phyloP scores from a whole-genome alignment of 352 stramenopile species.

The Globisporangium carolinianum region DNA sequence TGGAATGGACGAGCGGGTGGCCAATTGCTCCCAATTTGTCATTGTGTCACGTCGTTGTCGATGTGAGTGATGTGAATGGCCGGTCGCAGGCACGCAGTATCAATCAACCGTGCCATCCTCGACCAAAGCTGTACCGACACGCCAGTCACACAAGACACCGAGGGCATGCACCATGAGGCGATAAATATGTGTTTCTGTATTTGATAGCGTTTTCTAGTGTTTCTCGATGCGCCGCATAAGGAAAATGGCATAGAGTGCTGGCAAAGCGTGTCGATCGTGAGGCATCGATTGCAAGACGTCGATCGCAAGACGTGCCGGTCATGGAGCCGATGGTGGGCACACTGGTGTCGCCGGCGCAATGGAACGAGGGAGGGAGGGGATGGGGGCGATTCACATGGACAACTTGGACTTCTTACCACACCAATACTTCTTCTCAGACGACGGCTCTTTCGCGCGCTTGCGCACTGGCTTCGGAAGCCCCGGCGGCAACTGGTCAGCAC shows the following conservation, averaged over 20 bases:
- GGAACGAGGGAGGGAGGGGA: no score
- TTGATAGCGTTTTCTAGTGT: background rate
- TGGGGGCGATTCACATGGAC: slow-evolving; percentile 37
- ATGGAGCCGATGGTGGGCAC: background rate
- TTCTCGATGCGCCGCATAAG: background rate
- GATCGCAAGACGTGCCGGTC: background rate
- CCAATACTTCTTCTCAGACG: slow-evolving; percentile 39
- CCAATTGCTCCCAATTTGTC: no score
- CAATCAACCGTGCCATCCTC: no score
- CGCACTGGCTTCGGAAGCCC: slow-evolving; percentile 27
- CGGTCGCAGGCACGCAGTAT: no score
- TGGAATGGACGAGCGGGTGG: no score
- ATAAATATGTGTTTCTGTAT: background rate
- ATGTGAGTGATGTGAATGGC: no score
- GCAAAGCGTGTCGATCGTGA: no score
- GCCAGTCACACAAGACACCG: no score
- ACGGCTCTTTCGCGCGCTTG: slow-evolving; percentile 40
- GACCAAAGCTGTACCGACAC: no score
- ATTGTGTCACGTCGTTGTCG: no score
- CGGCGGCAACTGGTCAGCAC: slow-evolving; percentile 62
- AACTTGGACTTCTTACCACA: slow-evolving; percentile 58
- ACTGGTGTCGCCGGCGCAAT: no score
- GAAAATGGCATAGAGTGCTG: background rate
- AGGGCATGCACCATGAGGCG: background rate
- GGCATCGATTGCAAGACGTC: no score